Evolutionary conservation across 257 asterid genomes (phyloP), one percentile per base, ranked within the genome.

Genomic region (Salvia rosmarinus): DNA sequence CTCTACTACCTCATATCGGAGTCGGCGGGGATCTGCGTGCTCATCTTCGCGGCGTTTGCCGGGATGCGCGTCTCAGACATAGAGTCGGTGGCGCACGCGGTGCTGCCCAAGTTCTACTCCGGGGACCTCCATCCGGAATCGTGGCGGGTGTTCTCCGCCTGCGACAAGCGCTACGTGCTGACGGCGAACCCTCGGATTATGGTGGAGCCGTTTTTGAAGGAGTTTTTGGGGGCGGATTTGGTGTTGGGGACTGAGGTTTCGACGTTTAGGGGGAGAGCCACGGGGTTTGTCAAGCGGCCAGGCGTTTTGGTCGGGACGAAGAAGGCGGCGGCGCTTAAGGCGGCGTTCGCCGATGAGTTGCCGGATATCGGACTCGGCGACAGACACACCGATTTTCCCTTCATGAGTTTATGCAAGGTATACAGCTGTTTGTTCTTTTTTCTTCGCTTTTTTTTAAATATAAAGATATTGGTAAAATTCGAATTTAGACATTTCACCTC

Each of bases 331-430:
- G 89, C 87, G 1, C 77, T 89, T 16, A 23, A 0, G 4, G 74
- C 80, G 35, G 82, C 63, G 0, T 84, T 89, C 49, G 72, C 63
- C 0, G 43, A 14, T 0, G 19, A 28, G 0, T 0, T 6, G 0
- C 95, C 95, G 0, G 82, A 87, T 19, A 78, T 85, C 25, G 95
- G 96, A 5, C 54, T 91, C 30, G 97, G 95, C 6, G 89, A 87
- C 43, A 67, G 96, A 10, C 56, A 68, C 25, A 89, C 91, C 12
- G 96, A 89, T 72, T 81, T 80, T 51, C 87, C 89, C 5, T 87
- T 85, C 86, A 84, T 91, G 96, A 73, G 79, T 34, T 68, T 89
- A 0, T 91, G 97, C 91, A 83, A 87, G 95, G 97, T 64, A 88
- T 12, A n/a, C n/a, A n/a, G n/a, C n/a, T n/a, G n/a, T n/a, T n/a